A percentile compares a stretch with the other conserved stretches of the same genome.
phyloP scores from a whole-genome alignment of 805 yeast species.

The Torulaspora gathmanii region DNA sequence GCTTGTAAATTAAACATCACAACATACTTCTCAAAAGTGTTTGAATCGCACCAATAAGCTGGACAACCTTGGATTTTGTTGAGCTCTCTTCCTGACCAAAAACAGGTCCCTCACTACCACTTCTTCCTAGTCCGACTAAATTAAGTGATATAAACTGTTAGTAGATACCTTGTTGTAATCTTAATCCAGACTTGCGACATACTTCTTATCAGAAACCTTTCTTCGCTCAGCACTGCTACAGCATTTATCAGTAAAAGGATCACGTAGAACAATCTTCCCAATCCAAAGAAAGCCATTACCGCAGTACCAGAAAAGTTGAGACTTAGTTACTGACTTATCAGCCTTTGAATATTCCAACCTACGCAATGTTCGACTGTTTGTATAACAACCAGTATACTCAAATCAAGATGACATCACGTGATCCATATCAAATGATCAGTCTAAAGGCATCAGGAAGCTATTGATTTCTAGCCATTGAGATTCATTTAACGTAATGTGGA shows the following conservation, averaged over 20 bases:
- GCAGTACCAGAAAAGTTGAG: neutral
- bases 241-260: conserved; percentile 60
- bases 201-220: conserved; percentile 65
- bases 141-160: no score
- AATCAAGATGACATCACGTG: neutral
- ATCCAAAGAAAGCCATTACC: conserved; percentile 46
- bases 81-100: conserved; percentile 47
- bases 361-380: neutral
- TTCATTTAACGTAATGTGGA: conserved; percentile 11
- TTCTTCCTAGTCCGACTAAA: conserved; percentile 44
- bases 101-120: conserved; percentile 36
- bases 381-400: neutral
- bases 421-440: neutral
- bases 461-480: neutral
- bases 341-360: neutral
- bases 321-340: neutral
- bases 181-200: conserved; percentile 9
- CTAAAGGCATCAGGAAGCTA: no score
- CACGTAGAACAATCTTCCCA: conserved; percentile 54
- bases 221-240: conserved; percentile 74
- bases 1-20: neutral
- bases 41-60: conserved; percentile 66
- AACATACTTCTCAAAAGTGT: conserved; percentile 63
- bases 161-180: no score
- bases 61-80: conserved; percentile 55